phyloP scores from a whole-genome alignment of 2,329 filamentous ascomycete genomes.

The Cladophialophora chaetospira region DNA sequence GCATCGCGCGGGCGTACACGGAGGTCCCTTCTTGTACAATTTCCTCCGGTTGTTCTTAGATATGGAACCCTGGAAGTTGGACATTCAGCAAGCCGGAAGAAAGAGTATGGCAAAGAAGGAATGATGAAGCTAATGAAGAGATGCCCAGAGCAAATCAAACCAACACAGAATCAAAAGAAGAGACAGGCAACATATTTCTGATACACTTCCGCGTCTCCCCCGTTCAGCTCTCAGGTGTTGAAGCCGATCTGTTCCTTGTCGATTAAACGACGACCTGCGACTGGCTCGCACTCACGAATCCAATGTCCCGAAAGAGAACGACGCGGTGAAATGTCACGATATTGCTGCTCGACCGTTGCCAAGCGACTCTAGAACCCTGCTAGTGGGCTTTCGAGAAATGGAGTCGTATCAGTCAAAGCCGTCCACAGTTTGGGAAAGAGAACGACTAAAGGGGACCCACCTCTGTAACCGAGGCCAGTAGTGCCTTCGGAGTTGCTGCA shows the following conservation, averaged over 20 bases:
- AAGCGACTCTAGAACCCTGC: conserved; percentile 31
- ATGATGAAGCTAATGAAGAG: too few relatives aligned
- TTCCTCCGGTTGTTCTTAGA: not conserved
- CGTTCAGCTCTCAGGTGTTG: not conserved
- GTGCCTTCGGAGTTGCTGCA: conserved; percentile 8
- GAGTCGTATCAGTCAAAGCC: conserved; percentile 21
- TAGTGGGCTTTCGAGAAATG: conserved; percentile 30
- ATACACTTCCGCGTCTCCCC: not conserved
- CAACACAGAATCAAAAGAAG: not conserved
- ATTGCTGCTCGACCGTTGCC: conserved; percentile 30
- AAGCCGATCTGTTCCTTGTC: not conserved
- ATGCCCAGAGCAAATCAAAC: too few relatives aligned
- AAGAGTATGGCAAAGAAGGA: not conserved
- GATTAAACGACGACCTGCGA: not conserved
- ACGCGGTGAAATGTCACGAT: not conserved
- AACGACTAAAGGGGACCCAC: not conserved
- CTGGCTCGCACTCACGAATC: not conserved
- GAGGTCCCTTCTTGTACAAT: too few relatives aligned
- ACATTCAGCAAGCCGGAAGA: not conserved
- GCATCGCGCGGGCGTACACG: too few relatives aligned
- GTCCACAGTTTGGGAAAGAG: conserved; percentile 13
- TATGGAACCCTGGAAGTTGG: not conserved
- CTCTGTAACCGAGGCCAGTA: conserved; percentile 16
- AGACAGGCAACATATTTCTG: conserved; percentile 1
- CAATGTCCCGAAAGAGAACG: conserved; percentile 11